A percentile compares a stretch with the other conserved stretches of the same genome.
These are phyloP conservation scores for Populus alba DNA, from an alignment of 345 rosid genomes.

Conservation along the genomic window DNA sequence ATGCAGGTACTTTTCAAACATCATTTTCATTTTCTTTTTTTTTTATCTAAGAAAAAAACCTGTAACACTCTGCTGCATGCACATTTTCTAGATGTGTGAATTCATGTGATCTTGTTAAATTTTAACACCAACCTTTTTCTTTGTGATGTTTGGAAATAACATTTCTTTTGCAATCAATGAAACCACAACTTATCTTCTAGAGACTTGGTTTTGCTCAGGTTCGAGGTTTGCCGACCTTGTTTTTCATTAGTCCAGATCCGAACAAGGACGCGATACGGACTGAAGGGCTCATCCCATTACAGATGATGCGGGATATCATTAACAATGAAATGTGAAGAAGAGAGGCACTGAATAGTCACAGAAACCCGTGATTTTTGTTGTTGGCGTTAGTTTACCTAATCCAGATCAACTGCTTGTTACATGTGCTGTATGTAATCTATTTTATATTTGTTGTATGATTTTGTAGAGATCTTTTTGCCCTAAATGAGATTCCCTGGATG, in stretches of 20 bases:
- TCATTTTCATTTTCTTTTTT: neutral
- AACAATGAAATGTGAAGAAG: conserved; percentile 68
- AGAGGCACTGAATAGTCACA: no score
- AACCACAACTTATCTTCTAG: neutral
- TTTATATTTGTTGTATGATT: no score
- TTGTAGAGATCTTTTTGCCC: no score
- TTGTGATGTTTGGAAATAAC: neutral
- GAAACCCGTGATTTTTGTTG: no score
- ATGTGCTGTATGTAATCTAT: no score
- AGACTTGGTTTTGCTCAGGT: conserved; percentile 48
- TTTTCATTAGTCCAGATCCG: conserved; percentile 84
- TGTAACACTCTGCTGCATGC: no score
- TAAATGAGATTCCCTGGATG: no score
- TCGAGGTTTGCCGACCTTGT: conserved; percentile 81
- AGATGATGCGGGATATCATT: conserved; percentile 88
- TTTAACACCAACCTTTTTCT: no score
- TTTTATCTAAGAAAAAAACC: neutral
- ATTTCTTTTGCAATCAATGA: neutral
- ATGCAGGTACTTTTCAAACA: conserved; percentile 62
- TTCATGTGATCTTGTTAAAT: neutral
- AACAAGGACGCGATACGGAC: conserved; percentile 85
- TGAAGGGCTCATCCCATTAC: conserved; percentile 82
- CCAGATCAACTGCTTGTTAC: no score
- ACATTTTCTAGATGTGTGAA: neutral
- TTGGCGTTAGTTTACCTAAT: no score